phyloP scores from a whole-genome alignment of 495 filamentous ascomycete species.

The Trichocladium antarcticum region DNA sequence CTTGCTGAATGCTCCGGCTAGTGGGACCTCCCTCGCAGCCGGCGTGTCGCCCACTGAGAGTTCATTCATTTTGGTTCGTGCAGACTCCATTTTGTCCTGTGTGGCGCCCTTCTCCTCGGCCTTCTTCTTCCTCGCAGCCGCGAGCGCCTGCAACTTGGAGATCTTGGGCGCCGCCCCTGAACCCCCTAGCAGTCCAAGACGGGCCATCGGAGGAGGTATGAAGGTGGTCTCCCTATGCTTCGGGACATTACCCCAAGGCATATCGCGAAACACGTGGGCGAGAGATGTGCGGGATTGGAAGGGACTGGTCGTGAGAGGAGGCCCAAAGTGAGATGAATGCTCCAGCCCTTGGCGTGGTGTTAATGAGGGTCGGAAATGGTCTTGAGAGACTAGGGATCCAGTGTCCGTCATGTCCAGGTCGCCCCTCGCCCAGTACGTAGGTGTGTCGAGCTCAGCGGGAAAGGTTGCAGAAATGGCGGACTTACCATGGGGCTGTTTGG shows the following conservation, averaged over 20 bases:
- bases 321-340: not conserved
- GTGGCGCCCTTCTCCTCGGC: slow-evolving; percentile 49
- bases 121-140: slow-evolving; percentile 79
- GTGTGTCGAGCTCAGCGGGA: slow-evolving; percentile 1
- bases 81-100: slow-evolving; percentile 26
- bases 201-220: slow-evolving; percentile 49
- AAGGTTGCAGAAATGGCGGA: slow-evolving; percentile 15
- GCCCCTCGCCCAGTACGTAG: slow-evolving; percentile 8
- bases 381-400: not conserved
- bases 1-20: slow-evolving; percentile 19
- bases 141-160: slow-evolving; percentile 82
- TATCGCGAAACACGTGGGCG: slow-evolving; percentile 60
- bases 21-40: slow-evolving; percentile 16
- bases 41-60: slow-evolving; percentile 18
- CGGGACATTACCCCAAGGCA: slow-evolving; percentile 77
- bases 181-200: slow-evolving; percentile 65
- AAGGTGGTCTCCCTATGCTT: slow-evolving; percentile 55
- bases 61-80: slow-evolving; percentile 18
- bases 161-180: slow-evolving; percentile 53
- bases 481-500: slow-evolving; percentile 45
- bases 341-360: not conserved
- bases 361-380: not conserved
- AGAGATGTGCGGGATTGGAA: slow-evolving; percentile 2
- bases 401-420: not conserved
- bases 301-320: not conserved